These are phyloP conservation scores for Russula emetica DNA, from an alignment of 768 basidiomycete species.

Conservation along the genomic window DNA sequence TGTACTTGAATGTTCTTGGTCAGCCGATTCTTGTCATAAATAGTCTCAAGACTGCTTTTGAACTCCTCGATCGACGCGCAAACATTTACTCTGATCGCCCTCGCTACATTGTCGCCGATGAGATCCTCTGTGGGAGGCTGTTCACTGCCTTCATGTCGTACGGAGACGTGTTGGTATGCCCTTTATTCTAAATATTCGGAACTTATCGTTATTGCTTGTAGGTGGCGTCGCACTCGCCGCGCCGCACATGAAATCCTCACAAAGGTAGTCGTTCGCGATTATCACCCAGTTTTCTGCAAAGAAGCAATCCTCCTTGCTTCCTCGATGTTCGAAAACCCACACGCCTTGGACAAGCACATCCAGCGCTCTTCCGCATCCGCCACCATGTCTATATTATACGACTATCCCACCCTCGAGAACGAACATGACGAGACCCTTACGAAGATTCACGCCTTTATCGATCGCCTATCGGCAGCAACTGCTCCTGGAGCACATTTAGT, in stretches of 20 bases:
- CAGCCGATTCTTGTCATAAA: conserved; percentile 33
- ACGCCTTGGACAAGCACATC: conserved; percentile 4
- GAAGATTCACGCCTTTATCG: not conserved
- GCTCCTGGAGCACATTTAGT: conserved; percentile 28
- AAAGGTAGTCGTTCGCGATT: not conserved
- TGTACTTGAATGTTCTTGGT: conserved; percentile 15
- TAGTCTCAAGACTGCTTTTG: conserved; percentile 33
- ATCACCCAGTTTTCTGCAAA: conserved; percentile 3
- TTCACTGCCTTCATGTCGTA: conserved; percentile 30
- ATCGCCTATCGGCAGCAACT: not conserved
- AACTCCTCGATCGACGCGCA: conserved; percentile 39
- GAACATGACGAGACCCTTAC: conserved; percentile 7
- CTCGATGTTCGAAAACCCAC: not conserved
- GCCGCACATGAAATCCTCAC: conserved; percentile 16
- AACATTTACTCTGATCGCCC: conserved; percentile 33
- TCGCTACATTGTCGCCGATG: conserved; percentile 31
- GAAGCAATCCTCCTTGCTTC: conserved; percentile 11
- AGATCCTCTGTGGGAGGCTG: conserved; percentile 35
- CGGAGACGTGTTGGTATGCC: conserved; percentile 27
- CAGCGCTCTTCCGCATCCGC: conserved; percentile 9
- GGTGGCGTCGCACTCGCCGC: conserved; percentile 19
- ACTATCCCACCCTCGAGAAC: conserved; percentile 10
- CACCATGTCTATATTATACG: conserved; percentile 5
- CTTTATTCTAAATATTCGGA: not conserved
- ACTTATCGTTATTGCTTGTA: not conserved